These are phyloP conservation scores for Mycena haematopus DNA, from an alignment of 768 basidiomycete species.

Conservation along the genomic window DNA sequence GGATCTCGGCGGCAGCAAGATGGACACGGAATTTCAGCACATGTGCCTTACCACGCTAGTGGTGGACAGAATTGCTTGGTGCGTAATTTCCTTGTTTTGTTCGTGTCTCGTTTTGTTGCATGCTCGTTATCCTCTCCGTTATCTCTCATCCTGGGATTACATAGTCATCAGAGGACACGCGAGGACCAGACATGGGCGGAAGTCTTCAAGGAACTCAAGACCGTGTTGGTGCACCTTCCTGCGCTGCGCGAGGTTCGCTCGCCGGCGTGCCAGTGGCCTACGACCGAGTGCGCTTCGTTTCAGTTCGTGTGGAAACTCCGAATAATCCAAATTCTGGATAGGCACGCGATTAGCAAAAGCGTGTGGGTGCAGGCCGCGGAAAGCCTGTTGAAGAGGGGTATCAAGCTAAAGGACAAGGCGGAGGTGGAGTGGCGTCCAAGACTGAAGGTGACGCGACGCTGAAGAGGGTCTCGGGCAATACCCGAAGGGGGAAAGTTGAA, in stretches of 20 bases:
- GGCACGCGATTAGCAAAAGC: slow-evolving; percentile 10
- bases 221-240: neutral
- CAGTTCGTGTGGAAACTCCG: neutral
- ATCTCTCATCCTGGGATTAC: neutral
- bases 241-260: slow-evolving; percentile 5
- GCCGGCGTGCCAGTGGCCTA: slow-evolving; percentile 4
- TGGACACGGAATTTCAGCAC: neutral
- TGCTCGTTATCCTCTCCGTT: neutral
- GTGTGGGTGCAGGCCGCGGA: slow-evolving; percentile 17
- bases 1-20: neutral
- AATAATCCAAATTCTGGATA: neutral
- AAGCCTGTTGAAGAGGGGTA: neutral
- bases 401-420: slow-evolving; percentile 10
- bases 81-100: neutral
- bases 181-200: neutral
- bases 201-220: neutral
- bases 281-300: neutral
- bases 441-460: neutral
- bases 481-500: too few relatives aligned
- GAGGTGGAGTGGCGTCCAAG: slow-evolving; percentile 13
- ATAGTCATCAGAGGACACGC: neutral
- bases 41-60: neutral
- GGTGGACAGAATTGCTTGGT: neutral
- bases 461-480: neutral
- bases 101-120: too few relatives aligned